These are phyloP conservation scores for Epichloe glyceriae DNA, from an alignment of 2,329 filamentous ascomycete species.

Conservation along the genomic window DNA sequence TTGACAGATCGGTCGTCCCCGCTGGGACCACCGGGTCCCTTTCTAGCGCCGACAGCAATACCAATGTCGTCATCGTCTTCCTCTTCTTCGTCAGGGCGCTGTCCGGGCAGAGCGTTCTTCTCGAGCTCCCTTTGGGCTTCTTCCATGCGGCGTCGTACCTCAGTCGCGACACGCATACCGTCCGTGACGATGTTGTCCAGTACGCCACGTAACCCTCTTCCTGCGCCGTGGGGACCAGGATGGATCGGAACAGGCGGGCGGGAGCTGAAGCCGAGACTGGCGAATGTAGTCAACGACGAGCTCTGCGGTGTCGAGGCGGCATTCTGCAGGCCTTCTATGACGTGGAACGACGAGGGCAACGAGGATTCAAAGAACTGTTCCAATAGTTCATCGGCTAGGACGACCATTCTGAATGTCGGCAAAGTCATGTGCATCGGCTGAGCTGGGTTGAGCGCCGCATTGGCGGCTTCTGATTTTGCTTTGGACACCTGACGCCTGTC, in stretches of 20 bases:
- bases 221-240: constrained; percentile 32
- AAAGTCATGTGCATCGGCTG: constrained; percentile 92
- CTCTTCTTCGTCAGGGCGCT: constrained; percentile 56
- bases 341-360: constrained; percentile 84
- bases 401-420: constrained; percentile 96
- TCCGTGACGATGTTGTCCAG: constrained; percentile 96
- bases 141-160: constrained; percentile 86
- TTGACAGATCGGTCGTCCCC: constrained; percentile 50
- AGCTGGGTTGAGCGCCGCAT: constrained; percentile 80
- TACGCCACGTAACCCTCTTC: constrained; percentile 74
- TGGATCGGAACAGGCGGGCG: constrained; percentile 26
- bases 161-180: constrained; percentile 88
- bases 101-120: constrained; percentile 56
- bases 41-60: constrained; percentile 28
- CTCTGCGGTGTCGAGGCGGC: constrained; percentile 18
- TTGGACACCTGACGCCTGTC: constrained; percentile 37
- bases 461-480: constrained; percentile 63
- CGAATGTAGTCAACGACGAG: constrained; percentile 74
- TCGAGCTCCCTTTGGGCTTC: constrained; percentile 89
- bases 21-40: constrained; percentile 22
- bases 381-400: constrained; percentile 86
- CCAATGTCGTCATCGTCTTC: constrained; percentile 49
- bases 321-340: constrained; percentile 49
- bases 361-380: constrained; percentile 97
- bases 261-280: constrained; percentile 49